Evolutionary conservation across 129 eudicot genomes (phyloP).

Genomic region (Lactuca saligna): DNA sequence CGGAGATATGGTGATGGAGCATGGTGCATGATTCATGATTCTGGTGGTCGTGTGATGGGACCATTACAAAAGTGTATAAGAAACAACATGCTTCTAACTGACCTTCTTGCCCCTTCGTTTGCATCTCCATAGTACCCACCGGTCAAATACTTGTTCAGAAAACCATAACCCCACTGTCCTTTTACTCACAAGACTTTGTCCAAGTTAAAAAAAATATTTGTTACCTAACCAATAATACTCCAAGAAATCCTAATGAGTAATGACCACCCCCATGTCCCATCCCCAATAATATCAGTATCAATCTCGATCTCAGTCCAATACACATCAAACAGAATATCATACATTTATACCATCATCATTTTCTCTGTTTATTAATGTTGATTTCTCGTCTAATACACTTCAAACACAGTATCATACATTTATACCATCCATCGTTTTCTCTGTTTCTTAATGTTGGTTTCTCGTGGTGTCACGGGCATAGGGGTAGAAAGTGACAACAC

Average conservation of each 20-base stretch:
- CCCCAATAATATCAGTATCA: not conserved
- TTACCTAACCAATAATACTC: constrained; percentile 9
- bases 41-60: constrained; percentile 27
- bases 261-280: not conserved
- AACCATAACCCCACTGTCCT: constrained; percentile 27
- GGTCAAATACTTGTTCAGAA: constrained; percentile 21
- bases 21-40: constrained; percentile 20
- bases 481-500: constrained; percentile 22
- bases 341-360: too few relatives aligned
- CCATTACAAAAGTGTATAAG: constrained; percentile 36
- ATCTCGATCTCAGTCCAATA: not conserved
- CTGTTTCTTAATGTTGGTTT: not conserved
- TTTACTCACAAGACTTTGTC: constrained; percentile 26
- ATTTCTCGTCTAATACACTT: too few relatives aligned
- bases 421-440: not conserved
- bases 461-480: not conserved
- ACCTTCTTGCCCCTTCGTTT: constrained; percentile 14
- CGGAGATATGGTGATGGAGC: constrained; percentile 33
- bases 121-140: constrained; percentile 8
- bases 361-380: too few relatives aligned
- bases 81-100: constrained; percentile 29
- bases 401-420: too few relatives aligned
- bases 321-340: not conserved
- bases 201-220: not conserved
- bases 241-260: not conserved